These are phyloP conservation scores for Cryptococcus sp. DNA, from an alignment of 1,284 basidiomycete genomes.

Conservation along the genomic window DNA sequence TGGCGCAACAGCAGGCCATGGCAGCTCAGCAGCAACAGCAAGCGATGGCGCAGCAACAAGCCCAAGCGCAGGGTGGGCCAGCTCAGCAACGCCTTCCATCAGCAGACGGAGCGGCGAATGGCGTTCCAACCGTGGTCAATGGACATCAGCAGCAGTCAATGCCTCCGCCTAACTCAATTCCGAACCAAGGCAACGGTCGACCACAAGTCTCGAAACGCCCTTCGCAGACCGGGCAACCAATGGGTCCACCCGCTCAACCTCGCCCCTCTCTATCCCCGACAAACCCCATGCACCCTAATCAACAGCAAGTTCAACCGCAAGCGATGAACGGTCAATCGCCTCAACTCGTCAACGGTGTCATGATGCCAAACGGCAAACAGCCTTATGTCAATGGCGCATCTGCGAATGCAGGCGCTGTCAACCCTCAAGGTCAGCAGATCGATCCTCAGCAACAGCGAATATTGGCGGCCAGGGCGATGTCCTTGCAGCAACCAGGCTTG, in stretches of 20 bases:
- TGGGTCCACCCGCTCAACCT: slow-evolving; percentile 14
- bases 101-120: slow-evolving; percentile 5
- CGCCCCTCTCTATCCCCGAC: slow-evolving; percentile 24
- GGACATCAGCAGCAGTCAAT: slow-evolving; percentile 10
- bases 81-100: slow-evolving; percentile 13
- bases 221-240: slow-evolving; percentile 9
- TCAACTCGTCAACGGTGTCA: slow-evolving; percentile 27
- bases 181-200: slow-evolving; percentile 14
- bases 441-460: slow-evolving; percentile 16
- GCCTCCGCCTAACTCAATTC: slow-evolving; percentile 10
- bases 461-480: slow-evolving; percentile 11
- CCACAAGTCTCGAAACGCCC: slow-evolving; percentile 14
- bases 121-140: slow-evolving; percentile 11
- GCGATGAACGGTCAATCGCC: slow-evolving; percentile 14
- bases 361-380: slow-evolving; percentile 27
- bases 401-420: not conserved
- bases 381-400: not conserved
- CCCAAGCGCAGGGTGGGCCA: slow-evolving; percentile 19
- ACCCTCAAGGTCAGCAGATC: not conserved
- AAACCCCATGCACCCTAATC: slow-evolving; percentile 14
- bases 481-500: slow-evolving; percentile 1
- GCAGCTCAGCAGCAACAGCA: slow-evolving; percentile 36
- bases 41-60: slow-evolving; percentile 8
- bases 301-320: not conserved
- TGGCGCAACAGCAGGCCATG: slow-evolving; percentile 43